These are phyloP conservation scores for Xylariaceae sp. DNA, from an alignment of 2,329 filamentous ascomycete species.

Conservation along the genomic window DNA sequence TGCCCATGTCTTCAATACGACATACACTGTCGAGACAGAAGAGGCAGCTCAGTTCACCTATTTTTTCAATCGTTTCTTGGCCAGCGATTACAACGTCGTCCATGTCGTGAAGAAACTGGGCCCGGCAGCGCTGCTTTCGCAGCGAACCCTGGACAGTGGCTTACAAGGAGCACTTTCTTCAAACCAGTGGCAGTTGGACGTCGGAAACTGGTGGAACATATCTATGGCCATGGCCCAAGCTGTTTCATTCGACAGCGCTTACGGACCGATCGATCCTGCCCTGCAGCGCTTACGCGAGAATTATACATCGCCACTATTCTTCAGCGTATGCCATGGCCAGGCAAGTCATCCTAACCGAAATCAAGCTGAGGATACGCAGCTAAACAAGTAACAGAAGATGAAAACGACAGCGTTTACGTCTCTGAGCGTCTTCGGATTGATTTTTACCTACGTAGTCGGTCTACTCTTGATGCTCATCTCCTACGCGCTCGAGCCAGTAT, in stretches of 20 bases:
- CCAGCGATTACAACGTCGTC: neutral
- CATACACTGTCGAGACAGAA: neutral
- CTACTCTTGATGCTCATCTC: constrained; percentile 16
- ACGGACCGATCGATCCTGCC: neutral
- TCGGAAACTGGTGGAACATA: constrained; percentile 1
- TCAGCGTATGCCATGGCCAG: constrained; percentile 5
- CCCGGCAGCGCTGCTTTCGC: neutral
- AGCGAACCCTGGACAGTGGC: neutral
- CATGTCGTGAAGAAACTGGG: neutral
- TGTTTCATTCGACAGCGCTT: neutral
- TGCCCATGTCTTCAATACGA: constrained; percentile 1
- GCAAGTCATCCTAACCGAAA: neutral
- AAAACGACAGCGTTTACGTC: constrained; percentile 18
- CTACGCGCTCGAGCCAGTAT: constrained; percentile 14
- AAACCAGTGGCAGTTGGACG: constrained; percentile 9
- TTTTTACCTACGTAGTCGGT: constrained; percentile 21
- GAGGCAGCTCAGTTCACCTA: neutral
- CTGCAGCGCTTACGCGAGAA: neutral
- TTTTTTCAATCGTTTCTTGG: neutral
- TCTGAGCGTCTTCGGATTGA: constrained; percentile 28
- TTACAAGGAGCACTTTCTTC: constrained; percentile 1
- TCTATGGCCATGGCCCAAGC: neutral
- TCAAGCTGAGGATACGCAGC: too few relatives aligned
- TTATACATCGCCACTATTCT: neutral
- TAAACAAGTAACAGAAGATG: constrained; percentile 23